phyloP scores from a whole-genome alignment of 2,329 filamentous ascomycete species.

The Claviceps humidiphila region DNA sequence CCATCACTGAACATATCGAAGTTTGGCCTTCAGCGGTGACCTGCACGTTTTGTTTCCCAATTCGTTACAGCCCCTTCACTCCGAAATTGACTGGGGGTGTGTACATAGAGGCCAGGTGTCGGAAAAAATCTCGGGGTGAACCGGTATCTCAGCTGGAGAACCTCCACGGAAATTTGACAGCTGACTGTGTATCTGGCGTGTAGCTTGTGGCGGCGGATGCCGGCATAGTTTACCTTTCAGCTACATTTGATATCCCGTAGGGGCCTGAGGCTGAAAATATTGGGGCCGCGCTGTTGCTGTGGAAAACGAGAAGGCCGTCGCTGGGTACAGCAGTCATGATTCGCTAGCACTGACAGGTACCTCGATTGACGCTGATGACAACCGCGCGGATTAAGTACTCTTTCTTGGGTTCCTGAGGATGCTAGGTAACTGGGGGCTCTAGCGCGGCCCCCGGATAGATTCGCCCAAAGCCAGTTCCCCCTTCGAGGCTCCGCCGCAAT shows the following conservation, averaged over 20 bases:
- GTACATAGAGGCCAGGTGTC: conserved; percentile 2
- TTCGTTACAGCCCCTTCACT: no score
- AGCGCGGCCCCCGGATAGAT: conserved; percentile 35
- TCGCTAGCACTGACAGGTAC: neutral
- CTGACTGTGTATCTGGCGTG: neutral
- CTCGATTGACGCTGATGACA: neutral
- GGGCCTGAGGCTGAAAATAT: conserved; percentile 22
- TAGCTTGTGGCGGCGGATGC: neutral
- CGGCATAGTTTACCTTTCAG: neutral
- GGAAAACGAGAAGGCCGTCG: conserved; percentile 10
- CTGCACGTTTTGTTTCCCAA: no score
- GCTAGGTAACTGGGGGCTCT: conserved; percentile 9
- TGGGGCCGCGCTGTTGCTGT: conserved; percentile 17
- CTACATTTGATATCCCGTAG: conserved; percentile 2
- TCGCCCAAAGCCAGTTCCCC: conserved; percentile 36
- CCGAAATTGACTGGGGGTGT: no score
- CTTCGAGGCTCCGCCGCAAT: conserved; percentile 32
- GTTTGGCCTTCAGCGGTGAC: neutral
- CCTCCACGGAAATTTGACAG: neutral
- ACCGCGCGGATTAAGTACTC: neutral
- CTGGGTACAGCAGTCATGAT: no score
- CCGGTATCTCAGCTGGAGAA: conserved; percentile 15
- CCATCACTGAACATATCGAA: no score
- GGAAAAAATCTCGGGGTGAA: conserved; percentile 20
- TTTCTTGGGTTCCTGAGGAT: conserved; percentile 5